A percentile compares a stretch with the other conserved stretches of the same genome.
phyloP scores from a whole-genome alignment of 805 yeast genomes.

The Saturnispora quitensis region DNA sequence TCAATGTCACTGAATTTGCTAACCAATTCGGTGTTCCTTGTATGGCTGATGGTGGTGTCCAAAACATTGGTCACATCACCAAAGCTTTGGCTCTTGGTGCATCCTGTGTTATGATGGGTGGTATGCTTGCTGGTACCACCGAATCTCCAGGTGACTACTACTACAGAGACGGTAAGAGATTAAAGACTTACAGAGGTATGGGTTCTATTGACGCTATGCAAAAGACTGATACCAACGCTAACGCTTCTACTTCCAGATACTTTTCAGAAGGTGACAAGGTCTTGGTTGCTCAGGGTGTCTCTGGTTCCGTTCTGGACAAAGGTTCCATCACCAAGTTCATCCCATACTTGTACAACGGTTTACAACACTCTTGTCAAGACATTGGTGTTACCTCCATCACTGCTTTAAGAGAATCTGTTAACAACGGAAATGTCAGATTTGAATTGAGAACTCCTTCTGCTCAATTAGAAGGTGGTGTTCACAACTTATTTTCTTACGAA shows the following conservation, averaged over 20 bases:
- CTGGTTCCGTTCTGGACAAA: slow-evolving; percentile 94
- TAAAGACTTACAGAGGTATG: slow-evolving; percentile 98
- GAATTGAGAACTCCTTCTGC: slow-evolving; percentile 98
- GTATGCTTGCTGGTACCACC: slow-evolving; percentile 95
- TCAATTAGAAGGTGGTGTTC: slow-evolving; percentile 97
- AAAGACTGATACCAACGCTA: slow-evolving; percentile 76
- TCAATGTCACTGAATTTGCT: slow-evolving; percentile 88
- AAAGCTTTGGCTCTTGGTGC: slow-evolving; percentile 97
- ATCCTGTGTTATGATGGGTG: slow-evolving; percentile 98
- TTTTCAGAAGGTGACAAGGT: slow-evolving; percentile 94
- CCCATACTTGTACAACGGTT: slow-evolving; percentile 90
- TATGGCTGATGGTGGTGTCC: slow-evolving; percentile 99
- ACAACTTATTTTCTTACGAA: slow-evolving; percentile 93
- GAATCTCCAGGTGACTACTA: slow-evolving; percentile 98
- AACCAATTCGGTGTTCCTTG: slow-evolving; percentile 95
- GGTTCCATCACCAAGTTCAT: slow-evolving; percentile 90
- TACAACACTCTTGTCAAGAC: slow-evolving; percentile 98
- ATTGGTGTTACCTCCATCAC: slow-evolving; percentile 71
- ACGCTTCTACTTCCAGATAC: slow-evolving; percentile 97
- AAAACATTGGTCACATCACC: slow-evolving; percentile 96
- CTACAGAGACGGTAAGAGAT: slow-evolving; percentile 96
- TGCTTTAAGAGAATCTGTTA: slow-evolving; percentile 56
- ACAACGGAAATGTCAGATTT: slow-evolving; percentile 70
- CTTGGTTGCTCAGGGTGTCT: slow-evolving; percentile 97
- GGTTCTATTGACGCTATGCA: slow-evolving; percentile 99